Percentiles rank a stretch among this genome's conserved stretches.
Evolutionary conservation across 768 basidiomycete species (phyloP).

Genomic region (Suillus variegatus): DNA sequence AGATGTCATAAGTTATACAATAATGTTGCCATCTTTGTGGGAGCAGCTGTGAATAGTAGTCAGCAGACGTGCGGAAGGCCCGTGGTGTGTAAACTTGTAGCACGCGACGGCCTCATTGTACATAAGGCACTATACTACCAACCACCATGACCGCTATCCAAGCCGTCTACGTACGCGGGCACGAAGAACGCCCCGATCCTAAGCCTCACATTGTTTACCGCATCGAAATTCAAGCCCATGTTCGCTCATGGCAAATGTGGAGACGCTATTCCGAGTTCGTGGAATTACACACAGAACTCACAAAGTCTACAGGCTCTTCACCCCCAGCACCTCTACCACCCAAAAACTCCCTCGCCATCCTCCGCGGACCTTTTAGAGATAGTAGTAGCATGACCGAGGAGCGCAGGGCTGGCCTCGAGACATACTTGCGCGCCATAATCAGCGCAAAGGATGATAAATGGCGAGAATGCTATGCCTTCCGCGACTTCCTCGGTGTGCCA

Average conservation of each 20-base stretch:
- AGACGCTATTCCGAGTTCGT: slow-evolving; percentile 94
- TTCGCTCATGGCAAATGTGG: slow-evolving; percentile 93
- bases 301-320: slow-evolving; percentile 72
- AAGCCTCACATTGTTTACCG: slow-evolving; percentile 82
- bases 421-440: slow-evolving; percentile 84
- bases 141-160: slow-evolving; percentile 70
- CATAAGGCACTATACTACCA: slow-evolving; percentile 2
- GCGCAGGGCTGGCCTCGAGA: slow-evolving; percentile 74
- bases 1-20: slow-evolving; percentile 5
- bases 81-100: not conserved
- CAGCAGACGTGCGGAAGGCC: not conserved
- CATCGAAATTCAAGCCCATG: slow-evolving; percentile 84
- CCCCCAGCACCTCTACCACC: slow-evolving; percentile 83
- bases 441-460: slow-evolving; percentile 79
- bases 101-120: not conserved
- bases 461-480: slow-evolving; percentile 78
- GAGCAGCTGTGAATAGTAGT: not conserved
- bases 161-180: slow-evolving; percentile 66
- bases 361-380: slow-evolving; percentile 49
- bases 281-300: slow-evolving; percentile 81
- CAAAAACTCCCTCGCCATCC: slow-evolving; percentile 76
- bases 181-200: slow-evolving; percentile 68
- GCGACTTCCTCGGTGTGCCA: slow-evolving; percentile 86
- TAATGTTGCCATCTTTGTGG: slow-evolving; percentile 1
- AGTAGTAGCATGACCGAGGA: slow-evolving; percentile 73